A percentile compares a stretch with the other conserved stretches of the same genome.
Conservation (phyloP, 2,329 filamentous ascomycete species). For the Hirsutella thompsonii region DNA sequence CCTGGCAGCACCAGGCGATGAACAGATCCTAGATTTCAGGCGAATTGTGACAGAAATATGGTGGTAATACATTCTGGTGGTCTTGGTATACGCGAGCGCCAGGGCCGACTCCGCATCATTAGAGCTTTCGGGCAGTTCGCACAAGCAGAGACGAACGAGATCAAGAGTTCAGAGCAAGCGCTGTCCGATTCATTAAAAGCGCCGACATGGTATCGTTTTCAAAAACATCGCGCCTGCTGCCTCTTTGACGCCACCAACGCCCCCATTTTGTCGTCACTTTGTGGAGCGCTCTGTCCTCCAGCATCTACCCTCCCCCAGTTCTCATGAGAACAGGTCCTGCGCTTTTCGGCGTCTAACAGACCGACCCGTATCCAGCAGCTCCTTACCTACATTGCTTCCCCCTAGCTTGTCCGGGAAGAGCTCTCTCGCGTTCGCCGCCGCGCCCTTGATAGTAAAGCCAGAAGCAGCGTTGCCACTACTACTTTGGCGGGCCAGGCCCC, state of each 20-base stretch:
- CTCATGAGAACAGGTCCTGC: conserved; percentile 56
- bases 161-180: too few species aligned
- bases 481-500: conserved; percentile 38
- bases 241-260: background rate
- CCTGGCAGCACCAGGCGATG: conserved; percentile 18
- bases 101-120: too few species aligned
- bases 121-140: too few species aligned
- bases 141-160: too few species aligned
- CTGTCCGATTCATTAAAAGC: too few species aligned
- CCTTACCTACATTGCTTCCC: conserved; percentile 48
- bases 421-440: conserved; percentile 41
- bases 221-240: too few species aligned
- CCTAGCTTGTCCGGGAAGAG: conserved; percentile 54
- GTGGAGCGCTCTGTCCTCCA: background rate
- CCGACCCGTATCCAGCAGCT: conserved; percentile 45
- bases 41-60: conserved; percentile 48
- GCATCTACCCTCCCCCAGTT: background rate
- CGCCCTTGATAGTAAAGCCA: conserved; percentile 56
- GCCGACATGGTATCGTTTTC: too few species aligned
- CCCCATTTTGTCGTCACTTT: background rate
- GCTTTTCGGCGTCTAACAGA: conserved; percentile 51
- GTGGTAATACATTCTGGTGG: too few species aligned
- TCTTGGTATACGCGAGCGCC: too few species aligned
- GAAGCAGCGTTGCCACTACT: conserved; percentile 24
- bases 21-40: conserved; percentile 26